These are phyloP conservation scores for Daldinia sp. DNA, from an alignment of 2,329 filamentous ascomycete genomes.

Conservation along the genomic window DNA sequence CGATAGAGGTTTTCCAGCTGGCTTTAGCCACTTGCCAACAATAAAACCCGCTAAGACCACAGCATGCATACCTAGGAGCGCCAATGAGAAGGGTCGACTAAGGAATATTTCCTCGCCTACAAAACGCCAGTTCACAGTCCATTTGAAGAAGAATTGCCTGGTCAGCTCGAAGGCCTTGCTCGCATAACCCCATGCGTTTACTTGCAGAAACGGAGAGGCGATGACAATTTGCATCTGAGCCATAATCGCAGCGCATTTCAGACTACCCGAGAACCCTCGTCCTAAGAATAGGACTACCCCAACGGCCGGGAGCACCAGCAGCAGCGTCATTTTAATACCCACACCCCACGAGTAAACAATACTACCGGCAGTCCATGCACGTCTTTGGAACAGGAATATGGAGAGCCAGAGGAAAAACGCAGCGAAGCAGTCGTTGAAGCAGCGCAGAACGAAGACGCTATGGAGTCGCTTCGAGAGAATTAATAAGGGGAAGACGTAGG, in stretches of 20 bases:
- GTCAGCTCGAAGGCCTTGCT: conserved; percentile 90
- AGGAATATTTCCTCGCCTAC: conserved; percentile 86
- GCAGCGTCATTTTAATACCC: conserved; percentile 94
- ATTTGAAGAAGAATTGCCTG: conserved; percentile 92
- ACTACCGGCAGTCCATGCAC: conserved; percentile 78
- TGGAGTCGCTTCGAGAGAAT: conserved; percentile 92
- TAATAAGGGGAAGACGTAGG: conserved; percentile 87
- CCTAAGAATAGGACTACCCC: conserved; percentile 81
- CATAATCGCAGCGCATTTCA: conserved; percentile 79
- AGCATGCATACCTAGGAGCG: conserved; percentile 74
- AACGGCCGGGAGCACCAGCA: conserved; percentile 85
- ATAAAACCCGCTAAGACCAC: conserved; percentile 76
- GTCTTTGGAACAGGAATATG: conserved; percentile 81
- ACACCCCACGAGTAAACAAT: conserved; percentile 81
- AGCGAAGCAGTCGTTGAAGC: conserved; percentile 97
- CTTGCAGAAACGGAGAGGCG: conserved; percentile 74
- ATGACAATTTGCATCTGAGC: conserved; percentile 79
- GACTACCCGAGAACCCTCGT: conserved; percentile 72
- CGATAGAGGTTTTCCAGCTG: conserved; percentile 69
- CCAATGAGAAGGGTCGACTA: conserved; percentile 73
- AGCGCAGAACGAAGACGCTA: conserved; percentile 89
- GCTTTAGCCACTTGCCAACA: conserved; percentile 77
- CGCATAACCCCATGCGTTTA: conserved; percentile 78
- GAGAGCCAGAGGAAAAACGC: conserved; percentile 84
- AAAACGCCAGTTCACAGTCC: conserved; percentile 99